Conservation (phyloP, 2,329 filamentous ascomycete species). For the Fusarium buharicum region DNA sequence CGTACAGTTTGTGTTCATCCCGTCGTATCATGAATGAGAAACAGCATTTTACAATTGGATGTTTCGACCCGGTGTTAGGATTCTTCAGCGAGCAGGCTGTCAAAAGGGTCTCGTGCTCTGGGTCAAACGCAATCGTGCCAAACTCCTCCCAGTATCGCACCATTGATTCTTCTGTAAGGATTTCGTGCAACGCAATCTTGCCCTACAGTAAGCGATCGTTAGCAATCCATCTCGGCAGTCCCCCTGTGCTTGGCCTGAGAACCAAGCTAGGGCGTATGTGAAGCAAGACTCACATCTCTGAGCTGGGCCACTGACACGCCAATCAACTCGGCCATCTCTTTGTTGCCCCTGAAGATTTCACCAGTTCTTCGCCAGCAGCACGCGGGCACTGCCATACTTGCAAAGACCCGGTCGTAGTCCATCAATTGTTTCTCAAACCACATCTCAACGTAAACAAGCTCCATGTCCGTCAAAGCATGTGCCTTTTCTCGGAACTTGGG, state of each 20-base stretch:
- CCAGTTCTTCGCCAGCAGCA: conserved; percentile 97
- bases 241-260: conserved; percentile 9
- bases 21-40: conserved; percentile 97
- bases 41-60: conserved; percentile 86
- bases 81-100: conserved; percentile 93
- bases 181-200: conserved; percentile 93
- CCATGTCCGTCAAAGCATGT: conserved; percentile 89
- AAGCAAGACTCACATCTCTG: conserved; percentile 76
- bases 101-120: conserved; percentile 90
- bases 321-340: conserved; percentile 98
- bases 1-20: conserved; percentile 96
- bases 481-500: conserved; percentile 97
- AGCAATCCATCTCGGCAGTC: conserved; percentile 19
- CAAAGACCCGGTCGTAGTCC: conserved; percentile 98
- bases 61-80: conserved; percentile 74
- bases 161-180: conserved; percentile 92
- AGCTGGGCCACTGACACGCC: conserved; percentile 90
- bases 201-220: conserved; percentile 66
- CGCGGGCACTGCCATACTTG: conserved; percentile 97
- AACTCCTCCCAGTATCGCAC: conserved; percentile 99
- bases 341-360: conserved; percentile 97
- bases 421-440: conserved; percentile 97
- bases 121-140: conserved; percentile 95
- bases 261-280: conserved; percentile 14
- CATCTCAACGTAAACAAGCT: conserved; percentile 96